These are phyloP conservation scores for Trichoderma hamatum DNA, from an alignment of 2,329 filamentous ascomycete species.

Conservation along the genomic window DNA sequence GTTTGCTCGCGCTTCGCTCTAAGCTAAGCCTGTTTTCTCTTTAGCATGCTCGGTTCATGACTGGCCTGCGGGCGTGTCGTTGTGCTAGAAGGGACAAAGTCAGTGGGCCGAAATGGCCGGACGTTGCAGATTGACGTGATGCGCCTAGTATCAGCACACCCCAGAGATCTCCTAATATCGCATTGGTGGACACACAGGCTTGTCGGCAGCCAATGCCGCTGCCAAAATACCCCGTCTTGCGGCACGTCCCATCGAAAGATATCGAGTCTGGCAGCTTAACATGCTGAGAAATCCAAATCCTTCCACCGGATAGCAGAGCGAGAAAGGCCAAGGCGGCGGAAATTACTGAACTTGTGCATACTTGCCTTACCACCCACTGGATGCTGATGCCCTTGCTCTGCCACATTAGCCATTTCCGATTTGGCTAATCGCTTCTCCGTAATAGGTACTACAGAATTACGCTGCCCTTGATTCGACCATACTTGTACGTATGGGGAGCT, in stretches of 20 bases:
- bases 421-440: not conserved
- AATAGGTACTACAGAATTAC: slow-evolving; percentile 2
- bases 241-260: slow-evolving; percentile 13
- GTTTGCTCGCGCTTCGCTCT: slow-evolving; percentile 7
- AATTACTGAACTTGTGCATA: not conserved
- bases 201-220: slow-evolving; percentile 21
- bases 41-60: slow-evolving; percentile 18
- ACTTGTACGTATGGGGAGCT: slow-evolving; percentile 21
- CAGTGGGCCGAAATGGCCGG: slow-evolving; percentile 13
- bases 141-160: slow-evolving; percentile 18
- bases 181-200: slow-evolving; percentile 15
- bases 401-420: slow-evolving; percentile 7
- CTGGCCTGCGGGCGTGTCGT: slow-evolving; percentile 25
- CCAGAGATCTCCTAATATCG: slow-evolving; percentile 21
- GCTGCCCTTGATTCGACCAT: slow-evolving; percentile 17
- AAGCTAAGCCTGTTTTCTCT: slow-evolving; percentile 8
- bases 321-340: not conserved
- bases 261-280: not conserved
- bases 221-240: slow-evolving; percentile 23
- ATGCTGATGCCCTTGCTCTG: slow-evolving; percentile 1
- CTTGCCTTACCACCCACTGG: not conserved
- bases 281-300: not conserved
- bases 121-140: slow-evolving; percentile 26
- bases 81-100: slow-evolving; percentile 18
- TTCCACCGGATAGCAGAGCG: not conserved